Percentiles rank a stretch among this genome's conserved stretches.
These are phyloP conservation scores for Falciphora oryzae DNA, from an alignment of 2,329 filamentous ascomycete species.

Conservation along the genomic window DNA sequence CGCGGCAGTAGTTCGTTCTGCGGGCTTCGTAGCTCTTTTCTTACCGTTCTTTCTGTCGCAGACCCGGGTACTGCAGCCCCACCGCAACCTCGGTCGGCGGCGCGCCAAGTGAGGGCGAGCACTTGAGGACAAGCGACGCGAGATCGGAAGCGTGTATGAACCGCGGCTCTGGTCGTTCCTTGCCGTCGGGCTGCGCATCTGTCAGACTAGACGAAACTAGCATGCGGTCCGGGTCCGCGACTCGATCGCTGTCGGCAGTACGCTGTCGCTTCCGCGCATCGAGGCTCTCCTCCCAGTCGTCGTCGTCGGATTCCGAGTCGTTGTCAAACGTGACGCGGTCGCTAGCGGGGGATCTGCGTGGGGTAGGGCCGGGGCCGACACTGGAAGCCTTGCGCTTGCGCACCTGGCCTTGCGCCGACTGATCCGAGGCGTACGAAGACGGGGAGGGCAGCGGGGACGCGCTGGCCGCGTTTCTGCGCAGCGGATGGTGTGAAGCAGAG, in stretches of 20 bases:
- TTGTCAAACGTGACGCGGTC: conserved; percentile 43
- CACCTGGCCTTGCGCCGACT: conserved; percentile 18
- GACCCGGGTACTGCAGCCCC: conserved; percentile 78
- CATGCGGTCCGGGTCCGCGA: conserved; percentile 28
- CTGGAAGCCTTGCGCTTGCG: conserved; percentile 44
- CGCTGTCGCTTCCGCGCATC: conserved; percentile 41
- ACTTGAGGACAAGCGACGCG: conserved; percentile 44
- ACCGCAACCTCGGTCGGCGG: conserved; percentile 52
- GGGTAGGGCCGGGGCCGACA: conserved; percentile 25
- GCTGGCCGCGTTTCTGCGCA: conserved; percentile 16
- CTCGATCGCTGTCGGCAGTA: conserved; percentile 9
- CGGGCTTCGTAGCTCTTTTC: background rate
- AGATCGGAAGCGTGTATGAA: conserved; percentile 57
- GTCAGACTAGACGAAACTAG: conserved; percentile 22
- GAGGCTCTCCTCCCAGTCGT: conserved; percentile 43
- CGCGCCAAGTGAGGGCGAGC: conserved; percentile 43
- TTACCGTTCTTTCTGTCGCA: conserved; percentile 26
- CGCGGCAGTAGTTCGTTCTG: background rate
- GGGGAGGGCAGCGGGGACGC: conserved; percentile 14
- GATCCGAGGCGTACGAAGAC: conserved; percentile 24
- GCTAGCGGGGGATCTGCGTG: conserved; percentile 36
- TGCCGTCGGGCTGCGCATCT: conserved; percentile 42
- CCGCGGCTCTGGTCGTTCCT: conserved; percentile 26
- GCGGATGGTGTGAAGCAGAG: conserved; percentile 25
- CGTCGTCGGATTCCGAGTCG: conserved; percentile 45